Percentiles rank a stretch among this genome's conserved stretches.
phyloP scores from a whole-genome alignment of 2,329 filamentous ascomycete genomes.

The Tricladium varicosporioides region DNA sequence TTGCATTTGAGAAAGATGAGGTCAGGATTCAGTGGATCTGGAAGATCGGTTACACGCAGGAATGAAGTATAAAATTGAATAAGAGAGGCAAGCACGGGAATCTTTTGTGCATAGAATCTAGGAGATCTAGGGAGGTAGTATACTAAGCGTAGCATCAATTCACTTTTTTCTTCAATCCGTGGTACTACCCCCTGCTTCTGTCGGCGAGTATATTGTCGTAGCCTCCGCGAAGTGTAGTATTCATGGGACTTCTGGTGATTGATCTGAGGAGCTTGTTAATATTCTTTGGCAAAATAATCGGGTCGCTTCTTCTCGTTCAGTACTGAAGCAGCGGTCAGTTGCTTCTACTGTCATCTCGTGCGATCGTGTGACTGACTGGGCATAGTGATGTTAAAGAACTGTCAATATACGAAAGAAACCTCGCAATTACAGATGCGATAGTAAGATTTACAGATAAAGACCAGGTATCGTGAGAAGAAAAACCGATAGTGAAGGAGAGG shows the following conservation, averaged over 20 bases:
- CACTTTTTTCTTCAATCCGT: too few species aligned
- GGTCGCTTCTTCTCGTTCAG: conserved; percentile 26
- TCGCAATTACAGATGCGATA: conserved; percentile 1
- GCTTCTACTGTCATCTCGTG: neutral
- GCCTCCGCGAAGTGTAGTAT: conserved; percentile 79
- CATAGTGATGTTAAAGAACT: neutral
- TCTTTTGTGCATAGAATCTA: too few species aligned
- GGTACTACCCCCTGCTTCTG: conserved; percentile 62
- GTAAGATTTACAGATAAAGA: conserved; percentile 31
- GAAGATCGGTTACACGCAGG: too few species aligned
- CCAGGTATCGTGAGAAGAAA: conserved; percentile 32
- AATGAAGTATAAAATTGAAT: too few species aligned
- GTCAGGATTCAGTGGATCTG: too few species aligned
- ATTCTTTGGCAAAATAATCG: conserved; percentile 21
- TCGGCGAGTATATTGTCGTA: conserved; percentile 73
- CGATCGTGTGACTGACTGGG: neutral
- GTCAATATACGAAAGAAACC: neutral
- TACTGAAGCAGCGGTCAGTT: conserved; percentile 13
- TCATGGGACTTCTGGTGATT: conserved; percentile 59
- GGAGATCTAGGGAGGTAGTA: too few species aligned
- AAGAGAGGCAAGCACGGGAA: too few species aligned
- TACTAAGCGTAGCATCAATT: too few species aligned
- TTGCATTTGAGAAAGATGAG: too few species aligned
- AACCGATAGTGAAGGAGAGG: conserved; percentile 23
- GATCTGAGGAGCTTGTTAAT: conserved; percentile 41